Percentiles rank a stretch among this genome's conserved stretches.
Evolutionary conservation across 495 filamentous ascomycete genomes (phyloP).

Genomic region (Chaetomium fimeti): DNA sequence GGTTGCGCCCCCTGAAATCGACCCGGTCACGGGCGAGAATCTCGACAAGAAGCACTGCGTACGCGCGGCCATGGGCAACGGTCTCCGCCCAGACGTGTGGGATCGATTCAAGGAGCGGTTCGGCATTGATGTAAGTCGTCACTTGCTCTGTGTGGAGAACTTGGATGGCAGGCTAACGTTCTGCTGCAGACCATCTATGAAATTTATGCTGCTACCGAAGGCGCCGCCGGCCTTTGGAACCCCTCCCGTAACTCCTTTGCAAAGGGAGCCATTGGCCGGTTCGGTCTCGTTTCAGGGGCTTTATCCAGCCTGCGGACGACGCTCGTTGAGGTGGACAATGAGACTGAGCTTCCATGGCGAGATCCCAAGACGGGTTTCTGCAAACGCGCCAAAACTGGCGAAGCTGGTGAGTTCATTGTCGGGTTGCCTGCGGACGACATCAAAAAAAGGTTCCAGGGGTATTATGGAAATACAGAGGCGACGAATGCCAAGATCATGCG

Average conservation of each 20-base stretch:
- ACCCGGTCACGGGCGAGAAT: slow-evolving; percentile 64
- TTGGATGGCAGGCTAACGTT: background rate
- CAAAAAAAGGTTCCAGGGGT: slow-evolving; percentile 71
- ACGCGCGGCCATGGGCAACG: slow-evolving; percentile 81
- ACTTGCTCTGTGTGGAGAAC: background rate
- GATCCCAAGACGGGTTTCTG: slow-evolving; percentile 73
- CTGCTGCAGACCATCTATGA: slow-evolving; percentile 61
- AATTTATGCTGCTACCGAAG: slow-evolving; percentile 90
- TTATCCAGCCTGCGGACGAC: slow-evolving; percentile 49
- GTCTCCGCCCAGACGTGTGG: slow-evolving; percentile 90
- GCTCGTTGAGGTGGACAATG: slow-evolving; percentile 71
- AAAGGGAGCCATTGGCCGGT: slow-evolving; percentile 77
- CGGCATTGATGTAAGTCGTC: slow-evolving; percentile 55
- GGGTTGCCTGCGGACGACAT: slow-evolving; percentile 65
- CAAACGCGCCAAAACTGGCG: slow-evolving; percentile 55
- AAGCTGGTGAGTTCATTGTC: slow-evolving; percentile 77
- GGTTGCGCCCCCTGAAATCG: slow-evolving; percentile 62
- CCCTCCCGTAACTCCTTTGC: slow-evolving; percentile 67
- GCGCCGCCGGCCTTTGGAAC: slow-evolving; percentile 69
- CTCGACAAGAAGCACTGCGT: slow-evolving; percentile 76
- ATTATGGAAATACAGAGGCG: slow-evolving; percentile 71
- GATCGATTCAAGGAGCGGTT: slow-evolving; percentile 82
- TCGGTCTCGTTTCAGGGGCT: slow-evolving; percentile 58
- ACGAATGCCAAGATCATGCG: slow-evolving; percentile 76
- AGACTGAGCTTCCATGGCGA: slow-evolving; percentile 67